A percentile compares a stretch with the other conserved stretches of the same genome.
Conservation (phyloP, 2,329 filamentous ascomycete genomes). For the Claviceps digitariae region DNA sequence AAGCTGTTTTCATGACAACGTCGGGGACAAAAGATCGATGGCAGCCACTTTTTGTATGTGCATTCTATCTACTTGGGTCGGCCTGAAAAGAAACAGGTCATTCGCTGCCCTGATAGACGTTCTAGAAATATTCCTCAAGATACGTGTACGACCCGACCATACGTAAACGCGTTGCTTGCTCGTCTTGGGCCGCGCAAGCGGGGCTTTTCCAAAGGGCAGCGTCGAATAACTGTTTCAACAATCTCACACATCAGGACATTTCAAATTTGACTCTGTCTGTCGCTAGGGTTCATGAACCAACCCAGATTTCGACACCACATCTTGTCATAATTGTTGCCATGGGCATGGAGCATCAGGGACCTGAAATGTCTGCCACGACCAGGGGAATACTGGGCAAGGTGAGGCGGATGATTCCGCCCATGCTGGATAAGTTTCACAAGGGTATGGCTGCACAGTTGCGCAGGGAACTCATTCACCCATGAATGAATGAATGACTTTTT, state of each 20-base stretch:
- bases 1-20: background rate
- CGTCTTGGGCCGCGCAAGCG: background rate
- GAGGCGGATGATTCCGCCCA: conserved; percentile 81
- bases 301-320: background rate
- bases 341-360: conserved; percentile 11
- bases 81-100: no score
- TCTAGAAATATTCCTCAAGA: background rate
- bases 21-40: background rate
- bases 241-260: background rate
- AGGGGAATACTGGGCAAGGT: conserved; percentile 67
- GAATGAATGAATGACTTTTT: no score
- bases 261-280: no score
- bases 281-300: background rate
- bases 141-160: background rate
- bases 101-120: background rate
- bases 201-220: background rate
- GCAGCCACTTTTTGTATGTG: background rate
- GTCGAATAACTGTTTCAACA: background rate
- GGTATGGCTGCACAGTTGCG: conserved; percentile 33
- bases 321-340: conserved; percentile 8
- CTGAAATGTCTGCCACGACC: conserved; percentile 53
- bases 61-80: no score
- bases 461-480: background rate
- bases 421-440: conserved; percentile 95
- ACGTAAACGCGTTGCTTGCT: background rate